Base-by-base conservation (phyloP, 2,329 filamentous ascomycete species). In the Xylariaceae sp. region DNA sequence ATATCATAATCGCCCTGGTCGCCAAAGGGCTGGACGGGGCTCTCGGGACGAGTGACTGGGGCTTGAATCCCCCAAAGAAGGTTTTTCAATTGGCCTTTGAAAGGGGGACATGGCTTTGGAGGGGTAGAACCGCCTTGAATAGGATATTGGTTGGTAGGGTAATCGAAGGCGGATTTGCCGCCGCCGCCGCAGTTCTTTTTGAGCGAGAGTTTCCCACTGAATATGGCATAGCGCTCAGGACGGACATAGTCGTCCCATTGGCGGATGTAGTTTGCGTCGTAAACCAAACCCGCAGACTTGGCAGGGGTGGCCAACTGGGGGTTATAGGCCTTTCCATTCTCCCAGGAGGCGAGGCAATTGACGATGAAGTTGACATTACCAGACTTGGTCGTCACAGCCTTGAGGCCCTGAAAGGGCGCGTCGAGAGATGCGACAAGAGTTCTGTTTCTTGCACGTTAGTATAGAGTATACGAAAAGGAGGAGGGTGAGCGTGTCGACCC, bases 361-460 rank as follows among this genome's bases (percentile, higher is more conserved):
- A 46, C 43, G 26, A 46, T 34, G 18, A 43, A 46, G 12, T 43
- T 43, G 31, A 46, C 43, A 21, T 43, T 40, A 13, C 43, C 43
- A 4, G 40, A 37, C 14, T 46, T 46, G 23, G 43, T 40, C 36
- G 34, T 29, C 14, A 38, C 43, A 6, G 43, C 43, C 26, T 46
- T 46, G 13, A 46, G 16, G 14, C 43, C 43, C 28, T 46, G 43
- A 24, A 43, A 46, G 6, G 43, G 43, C 2, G 43, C 43, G 5
- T 24, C 30, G 6, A 46, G 34, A 7, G 43, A 46, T 34, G 43
- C 40, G 24, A 40, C 43, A 3, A 46, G 31, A n/a, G 40, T 35
- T 21, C 43, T 46, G 18, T 30, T 11, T n/a, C 13, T n/a, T 29
- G 19, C 17, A 13, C 12, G 36, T 46, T 16, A 46, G 43, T n/a